Percentiles rank a stretch among this genome's conserved stretches.
phyloP scores from a whole-genome alignment of 2,329 filamentous ascomycete species.

The Colletotrichum sp. region DNA sequence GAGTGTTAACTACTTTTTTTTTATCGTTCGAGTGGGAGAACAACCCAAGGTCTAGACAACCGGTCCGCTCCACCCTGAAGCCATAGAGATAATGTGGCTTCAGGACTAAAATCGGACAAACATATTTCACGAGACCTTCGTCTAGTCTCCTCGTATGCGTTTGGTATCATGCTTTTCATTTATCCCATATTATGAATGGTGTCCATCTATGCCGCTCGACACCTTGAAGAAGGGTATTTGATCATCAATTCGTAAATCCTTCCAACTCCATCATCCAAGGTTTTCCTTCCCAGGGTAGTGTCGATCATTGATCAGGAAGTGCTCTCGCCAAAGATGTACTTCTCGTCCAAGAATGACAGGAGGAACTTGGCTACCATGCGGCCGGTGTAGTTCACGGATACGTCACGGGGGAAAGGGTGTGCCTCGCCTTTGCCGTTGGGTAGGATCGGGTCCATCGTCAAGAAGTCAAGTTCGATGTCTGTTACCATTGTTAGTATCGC shows the following conservation, averaged over 20 bases:
- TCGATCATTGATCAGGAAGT: not conserved
- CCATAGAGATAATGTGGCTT: constrained; percentile 59
- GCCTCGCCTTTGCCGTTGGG: constrained; percentile 40
- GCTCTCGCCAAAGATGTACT: constrained; percentile 45
- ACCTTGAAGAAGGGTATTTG: not conserved
- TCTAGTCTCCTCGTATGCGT: not conserved
- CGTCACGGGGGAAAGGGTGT: constrained; percentile 51
- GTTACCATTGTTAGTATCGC: not conserved
- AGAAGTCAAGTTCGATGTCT: constrained; percentile 47
- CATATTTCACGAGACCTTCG: constrained; percentile 34
- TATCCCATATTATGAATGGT: not conserved
- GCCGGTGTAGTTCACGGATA: constrained; percentile 55
- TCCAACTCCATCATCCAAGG: not conserved
- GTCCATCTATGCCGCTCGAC: not conserved
- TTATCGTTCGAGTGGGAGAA: constrained; percentile 66
- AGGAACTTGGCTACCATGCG: constrained; percentile 58
- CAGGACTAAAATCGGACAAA: constrained; percentile 69
- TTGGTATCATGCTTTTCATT: not conserved
- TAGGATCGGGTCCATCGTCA: constrained; percentile 51
- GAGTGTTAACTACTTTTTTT: constrained; percentile 58
- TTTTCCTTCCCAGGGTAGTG: not conserved
- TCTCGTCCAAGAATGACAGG: constrained; percentile 57
- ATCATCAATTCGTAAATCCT: not conserved
- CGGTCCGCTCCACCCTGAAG: constrained; percentile 70
- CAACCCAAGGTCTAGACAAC: constrained; percentile 69